Percentiles rank a stretch among this genome's conserved stretches.
These are phyloP conservation scores for Dendrobium nobile DNA, from an alignment of 106 monocot genomes.

Conservation along the genomic window DNA sequence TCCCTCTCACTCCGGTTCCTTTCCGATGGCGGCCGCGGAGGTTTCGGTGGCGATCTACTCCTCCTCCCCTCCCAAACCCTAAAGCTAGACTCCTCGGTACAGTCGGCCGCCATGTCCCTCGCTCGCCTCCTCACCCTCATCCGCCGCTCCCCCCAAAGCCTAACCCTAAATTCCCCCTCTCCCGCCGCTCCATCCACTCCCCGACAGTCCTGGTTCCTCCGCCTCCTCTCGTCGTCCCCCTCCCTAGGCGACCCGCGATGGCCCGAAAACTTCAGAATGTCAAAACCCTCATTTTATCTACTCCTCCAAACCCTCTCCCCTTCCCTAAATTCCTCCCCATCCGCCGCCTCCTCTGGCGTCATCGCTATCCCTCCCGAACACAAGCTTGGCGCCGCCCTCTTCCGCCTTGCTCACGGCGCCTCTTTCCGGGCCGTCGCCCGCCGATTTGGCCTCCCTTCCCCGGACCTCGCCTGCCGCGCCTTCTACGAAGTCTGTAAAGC, in stretches of 20 bases:
- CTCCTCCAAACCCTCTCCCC: slow-evolving; percentile 62
- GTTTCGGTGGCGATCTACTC: slow-evolving; percentile 8
- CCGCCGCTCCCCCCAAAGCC: slow-evolving; percentile 1
- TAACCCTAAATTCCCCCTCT: slow-evolving; percentile 8
- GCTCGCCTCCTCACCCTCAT: slow-evolving; percentile 11
- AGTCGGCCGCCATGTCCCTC: slow-evolving; percentile 20
- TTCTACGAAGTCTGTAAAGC: slow-evolving; percentile 67
- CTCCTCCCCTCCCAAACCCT: slow-evolving; percentile 22
- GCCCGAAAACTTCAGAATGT: slow-evolving; percentile 60
- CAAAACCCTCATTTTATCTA: slow-evolving; percentile 49
- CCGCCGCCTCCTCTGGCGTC: slow-evolving; percentile 6
- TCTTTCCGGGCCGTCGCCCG: slow-evolving; percentile 29
- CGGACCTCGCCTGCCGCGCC: slow-evolving; percentile 42
- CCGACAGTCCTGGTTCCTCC: slow-evolving; percentile 47
- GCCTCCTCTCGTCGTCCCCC: slow-evolving; percentile 41
- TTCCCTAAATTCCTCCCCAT: slow-evolving; percentile 15
- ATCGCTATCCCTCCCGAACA: slow-evolving; percentile 40
- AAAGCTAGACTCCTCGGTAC: slow-evolving; percentile 16
- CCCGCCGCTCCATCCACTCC: not conserved
- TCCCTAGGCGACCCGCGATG: slow-evolving; percentile 34
- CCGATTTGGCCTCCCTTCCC: slow-evolving; percentile 44
- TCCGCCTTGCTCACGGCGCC: slow-evolving; percentile 66
- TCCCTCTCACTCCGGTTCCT: slow-evolving; percentile 18
- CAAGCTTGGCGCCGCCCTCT: slow-evolving; percentile 67
- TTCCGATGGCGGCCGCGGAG: slow-evolving; percentile 7